Evolutionary conservation across 768 basidiomycete species (phyloP).

Genomic region (Tulasnella sp.): DNA sequence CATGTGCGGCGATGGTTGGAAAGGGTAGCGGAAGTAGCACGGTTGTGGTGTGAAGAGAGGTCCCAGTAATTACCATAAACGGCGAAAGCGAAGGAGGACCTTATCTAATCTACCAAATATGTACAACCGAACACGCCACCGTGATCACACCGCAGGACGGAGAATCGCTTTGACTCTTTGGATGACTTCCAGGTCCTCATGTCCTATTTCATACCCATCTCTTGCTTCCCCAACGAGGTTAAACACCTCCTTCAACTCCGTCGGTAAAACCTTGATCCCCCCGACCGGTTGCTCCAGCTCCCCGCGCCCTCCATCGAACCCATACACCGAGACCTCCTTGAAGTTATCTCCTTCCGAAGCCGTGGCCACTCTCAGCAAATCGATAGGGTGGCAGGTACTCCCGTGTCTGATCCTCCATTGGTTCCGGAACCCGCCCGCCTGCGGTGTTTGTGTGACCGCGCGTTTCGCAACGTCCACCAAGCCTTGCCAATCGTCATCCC

Average conservation of each 20-base stretch:
- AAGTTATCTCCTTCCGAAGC: neutral
- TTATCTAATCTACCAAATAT: no score
- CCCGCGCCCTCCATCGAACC: neutral
- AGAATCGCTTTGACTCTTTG: neutral
- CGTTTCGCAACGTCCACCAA: neutral
- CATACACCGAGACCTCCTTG: constrained; percentile 11
- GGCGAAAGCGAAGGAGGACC: no score
- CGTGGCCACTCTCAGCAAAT: neutral
- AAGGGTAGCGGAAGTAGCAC: constrained; percentile 3
- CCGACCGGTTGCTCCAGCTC: constrained; percentile 7
- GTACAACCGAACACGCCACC: no score
- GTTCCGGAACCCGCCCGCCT: constrained; percentile 5
- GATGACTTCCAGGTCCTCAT: neutral
- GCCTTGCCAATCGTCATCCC: neutral
- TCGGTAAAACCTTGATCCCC: neutral
- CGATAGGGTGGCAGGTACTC: constrained; percentile 9
- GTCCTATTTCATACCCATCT: constrained; percentile 1
- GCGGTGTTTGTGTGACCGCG: neutral
- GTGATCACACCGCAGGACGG: neutral
- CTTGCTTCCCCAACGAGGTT: neutral
- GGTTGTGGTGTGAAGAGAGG: no score
- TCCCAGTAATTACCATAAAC: no score
- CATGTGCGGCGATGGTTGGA: neutral
- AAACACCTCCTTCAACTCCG: constrained; percentile 8
- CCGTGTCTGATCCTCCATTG: constrained; percentile 12